Base-by-base conservation (phyloP, 208 protist species). In the Crithidia acanthocephali region DNA sequence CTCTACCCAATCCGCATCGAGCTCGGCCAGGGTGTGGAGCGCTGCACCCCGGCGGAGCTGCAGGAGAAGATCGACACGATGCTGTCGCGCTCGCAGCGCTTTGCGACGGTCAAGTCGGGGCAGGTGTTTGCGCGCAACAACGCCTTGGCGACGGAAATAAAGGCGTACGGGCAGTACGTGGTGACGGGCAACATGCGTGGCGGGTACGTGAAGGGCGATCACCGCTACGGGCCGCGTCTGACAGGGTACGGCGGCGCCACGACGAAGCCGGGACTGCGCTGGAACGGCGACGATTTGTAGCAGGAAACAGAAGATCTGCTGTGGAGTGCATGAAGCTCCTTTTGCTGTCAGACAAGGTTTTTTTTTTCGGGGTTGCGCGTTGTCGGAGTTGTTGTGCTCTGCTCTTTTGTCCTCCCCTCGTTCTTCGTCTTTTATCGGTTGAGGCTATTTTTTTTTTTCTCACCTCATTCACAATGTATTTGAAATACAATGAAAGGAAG, bases 101-200 rank as follows among this genome's bases (percentile, higher is more conserved):
- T 85, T 57, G 88, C 80, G 8, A 92, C 88, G 1, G 84, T 90
- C 20, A 87, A 87, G 73, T 86, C 85, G 8, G 91, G 91, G 8
- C 72, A 83, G 53, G 74, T 96, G 6, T 96, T 83, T 62, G 84
- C 88, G 64, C 71, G 76, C n/a, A 82, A 93, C 73, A 79, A 88
- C 33, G 65, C 86, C 3, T 68, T 83, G 5, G 91, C 82, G 50
- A 86, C 76, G 5, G 76, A 78, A 33, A 72, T 96, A 28, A 76
- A 79, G 44, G 87, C 88, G 7, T 94, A 94, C 71, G 76, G 65
- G 22, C 83, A 90, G 68, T 96, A 94, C 66, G 79, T 94, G 8
- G 58, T 96, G 23, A 96, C 91, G 1, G 91, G 91, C 0, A 94
- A 87, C 69, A 94, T 94, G 88, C 81, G 87, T n/a, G 91, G 88